Percentiles rank a stretch among this genome's conserved stretches.
Evolutionary conservation across 208 protist species (phyloP).

Genomic region (Phytomonas francai): DNA sequence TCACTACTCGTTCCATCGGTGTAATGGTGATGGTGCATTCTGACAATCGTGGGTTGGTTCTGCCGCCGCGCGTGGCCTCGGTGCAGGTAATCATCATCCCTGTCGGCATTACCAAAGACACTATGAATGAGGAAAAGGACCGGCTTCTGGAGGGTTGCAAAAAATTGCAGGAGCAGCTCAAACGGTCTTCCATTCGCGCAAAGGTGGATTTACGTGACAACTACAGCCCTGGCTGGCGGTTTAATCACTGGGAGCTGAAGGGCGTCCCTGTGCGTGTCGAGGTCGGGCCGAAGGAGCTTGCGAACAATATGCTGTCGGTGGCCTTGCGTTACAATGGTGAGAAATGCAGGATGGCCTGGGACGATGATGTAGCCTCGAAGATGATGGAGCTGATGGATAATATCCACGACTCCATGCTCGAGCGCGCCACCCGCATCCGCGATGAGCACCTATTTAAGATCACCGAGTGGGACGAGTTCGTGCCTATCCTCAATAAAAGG

Average conservation of each 20-base stretch:
- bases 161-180: conserved; percentile 54
- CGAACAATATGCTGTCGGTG: conserved; percentile 37
- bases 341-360: conserved; percentile 57
- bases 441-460: conserved; percentile 45
- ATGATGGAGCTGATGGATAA: conserved; percentile 72
- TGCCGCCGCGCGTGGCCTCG: conserved; percentile 95
- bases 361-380: conserved; percentile 20
- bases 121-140: conserved; percentile 41
- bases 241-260: conserved; percentile 98
- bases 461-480: conserved; percentile 89
- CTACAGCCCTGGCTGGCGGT: conserved; percentile 96
- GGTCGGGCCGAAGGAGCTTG: conserved; percentile 96
- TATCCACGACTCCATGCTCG: conserved; percentile 89
- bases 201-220: conserved; percentile 91
- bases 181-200: conserved; percentile 70
- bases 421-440: conserved; percentile 34
- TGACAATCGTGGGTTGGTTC: conserved; percentile 97
- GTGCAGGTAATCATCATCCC: conserved; percentile 94
- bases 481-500: conserved; percentile 85
- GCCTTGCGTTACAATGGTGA: conserved; percentile 60
- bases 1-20: conserved; percentile 97
- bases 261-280: conserved; percentile 96
- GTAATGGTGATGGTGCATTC: conserved; percentile 98
- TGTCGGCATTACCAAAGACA: conserved; percentile 84
- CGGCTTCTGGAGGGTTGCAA: conserved; percentile 44